These are phyloP conservation scores for Bromus sterilis DNA, from an alignment of 176 grass and related monocot species.

Conservation along the genomic window DNA sequence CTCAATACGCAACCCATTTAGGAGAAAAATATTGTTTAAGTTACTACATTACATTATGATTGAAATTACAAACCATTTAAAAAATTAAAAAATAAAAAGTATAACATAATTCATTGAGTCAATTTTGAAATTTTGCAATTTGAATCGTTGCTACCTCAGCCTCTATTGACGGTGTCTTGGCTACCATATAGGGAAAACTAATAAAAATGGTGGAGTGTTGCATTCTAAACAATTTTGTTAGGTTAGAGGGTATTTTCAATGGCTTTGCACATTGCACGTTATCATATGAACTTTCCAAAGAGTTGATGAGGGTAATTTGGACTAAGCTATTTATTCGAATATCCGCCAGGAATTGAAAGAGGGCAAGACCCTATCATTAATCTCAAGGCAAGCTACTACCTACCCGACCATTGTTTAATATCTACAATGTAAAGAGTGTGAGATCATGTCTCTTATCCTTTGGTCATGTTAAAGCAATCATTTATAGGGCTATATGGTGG, in stretches of 20 bases:
- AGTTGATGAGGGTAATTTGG: not conserved
- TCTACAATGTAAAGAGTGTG: accelerated
- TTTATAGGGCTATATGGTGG: slow-evolving; percentile 47
- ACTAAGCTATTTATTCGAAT: not conserved
- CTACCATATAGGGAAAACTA: not conserved
- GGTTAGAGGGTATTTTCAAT: not conserved
- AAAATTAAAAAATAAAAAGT: not conserved
- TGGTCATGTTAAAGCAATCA: not conserved
- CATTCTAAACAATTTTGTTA: not conserved
- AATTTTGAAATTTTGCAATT: no score
- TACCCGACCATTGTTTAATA: not conserved
- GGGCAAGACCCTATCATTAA: slow-evolving; percentile 15
- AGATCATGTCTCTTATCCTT: not conserved
- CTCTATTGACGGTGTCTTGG: no score
- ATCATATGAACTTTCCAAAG: not conserved
- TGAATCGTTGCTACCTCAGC: no score
- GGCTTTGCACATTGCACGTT: not conserved
- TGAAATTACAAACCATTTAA: not conserved
- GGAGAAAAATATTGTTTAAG: not conserved
- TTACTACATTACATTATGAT: not conserved
- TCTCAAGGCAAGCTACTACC: slow-evolving; percentile 24
- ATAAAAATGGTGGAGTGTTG: not conserved
- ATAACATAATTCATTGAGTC: no score
- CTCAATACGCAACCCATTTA: not conserved
- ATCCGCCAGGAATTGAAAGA: slow-evolving; percentile 17